Evolutionary conservation across 2,329 filamentous ascomycete genomes (phyloP).

Genomic region (Cryphonectria parasitica): DNA sequence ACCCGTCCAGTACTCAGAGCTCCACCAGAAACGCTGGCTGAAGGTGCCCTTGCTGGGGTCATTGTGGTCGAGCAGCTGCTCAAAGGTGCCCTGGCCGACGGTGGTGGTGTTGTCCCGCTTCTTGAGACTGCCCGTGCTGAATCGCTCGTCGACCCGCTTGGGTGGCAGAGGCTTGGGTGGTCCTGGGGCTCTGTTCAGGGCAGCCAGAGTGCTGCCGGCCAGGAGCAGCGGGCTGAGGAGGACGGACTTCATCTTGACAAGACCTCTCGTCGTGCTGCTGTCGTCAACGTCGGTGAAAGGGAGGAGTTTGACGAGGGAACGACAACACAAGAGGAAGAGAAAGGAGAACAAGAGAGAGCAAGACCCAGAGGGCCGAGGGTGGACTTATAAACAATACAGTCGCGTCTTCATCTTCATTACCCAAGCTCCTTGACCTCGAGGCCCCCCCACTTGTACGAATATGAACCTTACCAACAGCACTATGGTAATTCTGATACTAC

Average conservation of each 20-base stretch:
- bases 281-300: background rate
- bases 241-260: conserved; percentile 36
- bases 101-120: conserved; percentile 30
- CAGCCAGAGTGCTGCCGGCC: conserved; percentile 31
- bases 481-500: conserved; percentile 1
- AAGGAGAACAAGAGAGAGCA: background rate
- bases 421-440: background rate
- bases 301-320: background rate
- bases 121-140: conserved; percentile 20
- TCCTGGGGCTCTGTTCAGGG: conserved; percentile 18
- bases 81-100: conserved; percentile 40
- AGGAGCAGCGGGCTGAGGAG: conserved; percentile 32
- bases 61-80: conserved; percentile 47
- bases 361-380: background rate
- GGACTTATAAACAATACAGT: background rate
- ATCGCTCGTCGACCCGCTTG: conserved; percentile 34
- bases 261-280: background rate
- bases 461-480: background rate
- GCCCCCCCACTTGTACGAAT: background rate
- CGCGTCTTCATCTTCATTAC: background rate
- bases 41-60: conserved; percentile 47
- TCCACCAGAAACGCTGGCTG: conserved; percentile 47
- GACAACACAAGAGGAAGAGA: background rate
- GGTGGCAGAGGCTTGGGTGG: conserved; percentile 34
- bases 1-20: conserved; percentile 45